phyloP scores from a whole-genome alignment of 2,329 filamentous ascomycete genomes.

The Cephalotrichum gorgonifer region DNA sequence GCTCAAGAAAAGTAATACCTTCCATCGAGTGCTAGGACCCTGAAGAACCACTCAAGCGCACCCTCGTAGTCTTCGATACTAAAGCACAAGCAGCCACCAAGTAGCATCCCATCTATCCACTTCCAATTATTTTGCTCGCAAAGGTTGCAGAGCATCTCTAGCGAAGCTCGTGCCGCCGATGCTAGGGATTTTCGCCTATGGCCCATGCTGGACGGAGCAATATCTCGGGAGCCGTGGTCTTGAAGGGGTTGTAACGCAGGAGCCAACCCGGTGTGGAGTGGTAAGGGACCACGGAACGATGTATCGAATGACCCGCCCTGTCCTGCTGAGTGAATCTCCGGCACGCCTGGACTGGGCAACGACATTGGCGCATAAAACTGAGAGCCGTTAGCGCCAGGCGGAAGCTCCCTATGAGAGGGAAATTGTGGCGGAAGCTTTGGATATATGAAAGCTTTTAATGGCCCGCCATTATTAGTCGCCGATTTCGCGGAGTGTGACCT shows the following conservation, averaged over 20 bases:
- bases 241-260: background rate
- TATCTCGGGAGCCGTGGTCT: background rate
- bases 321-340: background rate
- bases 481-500: background rate
- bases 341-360: background rate
- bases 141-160: slow-evolving; percentile 62
- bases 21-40: slow-evolving; percentile 44
- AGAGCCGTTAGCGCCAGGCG: background rate
- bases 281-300: background rate
- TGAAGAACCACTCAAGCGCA: slow-evolving; percentile 63
- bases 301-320: background rate
- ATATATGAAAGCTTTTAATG: background rate
- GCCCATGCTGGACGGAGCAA: background rate
- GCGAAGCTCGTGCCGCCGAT: slow-evolving; percentile 47
- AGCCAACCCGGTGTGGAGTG: background rate
- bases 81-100: slow-evolving; percentile 87
- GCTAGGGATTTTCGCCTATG: background rate
- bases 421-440: background rate
- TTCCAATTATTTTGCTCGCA: slow-evolving; percentile 74
- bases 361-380: background rate
- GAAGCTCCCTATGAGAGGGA: background rate
- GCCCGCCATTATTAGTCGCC: background rate
- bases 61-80: slow-evolving; percentile 76
- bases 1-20: slow-evolving; percentile 30
- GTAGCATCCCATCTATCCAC: slow-evolving; percentile 87